Evolutionary conservation across 2,329 filamentous ascomycete species (phyloP).

Genomic region (Cladosporium cucumerinum): DNA sequence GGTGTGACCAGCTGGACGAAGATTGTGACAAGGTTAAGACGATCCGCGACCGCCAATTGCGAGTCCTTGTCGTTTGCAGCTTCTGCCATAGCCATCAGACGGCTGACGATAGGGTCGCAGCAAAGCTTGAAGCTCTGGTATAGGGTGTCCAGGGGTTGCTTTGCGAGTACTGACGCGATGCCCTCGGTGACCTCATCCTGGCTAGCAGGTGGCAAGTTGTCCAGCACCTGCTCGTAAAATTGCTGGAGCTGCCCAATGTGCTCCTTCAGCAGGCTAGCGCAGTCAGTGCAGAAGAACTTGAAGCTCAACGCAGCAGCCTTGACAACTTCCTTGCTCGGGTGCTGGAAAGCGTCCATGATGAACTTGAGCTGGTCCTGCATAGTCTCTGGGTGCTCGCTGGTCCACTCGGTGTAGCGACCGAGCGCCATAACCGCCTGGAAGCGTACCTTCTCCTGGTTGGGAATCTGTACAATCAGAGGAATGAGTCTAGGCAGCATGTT

Average conservation of each 20-base stretch:
- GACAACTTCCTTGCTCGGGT: slow-evolving; percentile 84
- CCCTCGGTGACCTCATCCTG: slow-evolving; percentile 97
- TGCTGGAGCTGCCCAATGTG: slow-evolving; percentile 83
- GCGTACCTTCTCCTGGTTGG: slow-evolving; percentile 93
- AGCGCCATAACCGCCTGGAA: slow-evolving; percentile 98
- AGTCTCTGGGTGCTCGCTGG: slow-evolving; percentile 86
- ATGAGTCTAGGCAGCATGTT: slow-evolving; percentile 88
- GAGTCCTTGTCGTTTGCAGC: slow-evolving; percentile 76
- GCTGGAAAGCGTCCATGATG: slow-evolving; percentile 88
- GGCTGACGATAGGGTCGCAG: slow-evolving; percentile 82
- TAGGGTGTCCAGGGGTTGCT: slow-evolving; percentile 74
- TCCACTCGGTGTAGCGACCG: slow-evolving; percentile 97
- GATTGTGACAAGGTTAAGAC: slow-evolving; percentile 85
- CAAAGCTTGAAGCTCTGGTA: slow-evolving; percentile 87
- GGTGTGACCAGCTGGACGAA: slow-evolving; percentile 80
- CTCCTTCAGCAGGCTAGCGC: slow-evolving; percentile 76
- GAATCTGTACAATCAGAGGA: slow-evolving; percentile 88
- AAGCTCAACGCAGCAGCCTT: slow-evolving; percentile 89
- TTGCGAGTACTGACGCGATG: slow-evolving; percentile 85
- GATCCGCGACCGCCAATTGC: slow-evolving; percentile 88
- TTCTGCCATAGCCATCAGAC: slow-evolving; percentile 83
- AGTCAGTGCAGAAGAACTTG: slow-evolving; percentile 96
- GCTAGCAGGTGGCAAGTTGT: slow-evolving; percentile 78
- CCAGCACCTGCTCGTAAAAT: slow-evolving; percentile 87
- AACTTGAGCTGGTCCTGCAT: slow-evolving; percentile 91